Percentiles rank a stretch among this genome's conserved stretches.
Conservation (phyloP, 2,329 filamentous ascomycete genomes). For the Fusarium nygamai region DNA sequence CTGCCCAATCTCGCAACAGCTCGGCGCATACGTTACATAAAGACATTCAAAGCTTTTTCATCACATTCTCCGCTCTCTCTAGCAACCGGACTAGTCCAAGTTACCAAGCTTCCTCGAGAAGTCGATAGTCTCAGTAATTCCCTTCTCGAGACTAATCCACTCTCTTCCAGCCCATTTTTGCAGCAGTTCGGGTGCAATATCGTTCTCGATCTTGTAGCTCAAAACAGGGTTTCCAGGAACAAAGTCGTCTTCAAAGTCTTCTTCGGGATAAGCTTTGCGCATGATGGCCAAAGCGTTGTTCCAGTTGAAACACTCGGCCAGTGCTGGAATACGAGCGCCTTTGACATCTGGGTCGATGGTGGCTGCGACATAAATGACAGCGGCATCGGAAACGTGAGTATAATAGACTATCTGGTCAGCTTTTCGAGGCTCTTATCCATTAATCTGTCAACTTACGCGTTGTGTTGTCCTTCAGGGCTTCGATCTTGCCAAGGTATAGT, state of each 20-base stretch:
- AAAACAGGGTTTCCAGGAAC: constrained; percentile 14
- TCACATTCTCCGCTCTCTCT: fast-evolving
- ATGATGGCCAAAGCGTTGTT: constrained; percentile 22
- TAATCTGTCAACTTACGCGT: not conserved
- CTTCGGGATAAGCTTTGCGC: constrained; percentile 16
- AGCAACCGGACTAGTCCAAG: not conserved
- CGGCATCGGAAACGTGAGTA: constrained; percentile 32
- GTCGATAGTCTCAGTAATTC: constrained; percentile 17
- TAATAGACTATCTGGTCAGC: constrained; percentile 29
- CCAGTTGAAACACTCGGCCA: constrained; percentile 29
- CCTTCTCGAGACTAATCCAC: constrained; percentile 20
- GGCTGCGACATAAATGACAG: constrained; percentile 31
- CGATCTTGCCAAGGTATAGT: constrained; percentile 26
- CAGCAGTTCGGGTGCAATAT: constrained; percentile 17
- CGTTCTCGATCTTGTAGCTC: constrained; percentile 22
- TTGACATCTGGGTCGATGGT: constrained; percentile 23
- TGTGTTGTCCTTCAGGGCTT: not conserved
- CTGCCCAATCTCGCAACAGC: not conserved
- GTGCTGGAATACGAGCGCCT: constrained; percentile 14
- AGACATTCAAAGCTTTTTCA: not conserved
- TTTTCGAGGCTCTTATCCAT: fast-evolving
- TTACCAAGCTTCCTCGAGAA: constrained; percentile 3
- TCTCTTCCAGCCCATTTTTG: constrained; percentile 35
- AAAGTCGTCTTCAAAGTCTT: constrained; percentile 24
- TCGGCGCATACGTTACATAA: not conserved